These are phyloP conservation scores for Alternaria angustiovoidea DNA, from an alignment of 2,329 filamentous ascomycete genomes.

Conservation along the genomic window DNA sequence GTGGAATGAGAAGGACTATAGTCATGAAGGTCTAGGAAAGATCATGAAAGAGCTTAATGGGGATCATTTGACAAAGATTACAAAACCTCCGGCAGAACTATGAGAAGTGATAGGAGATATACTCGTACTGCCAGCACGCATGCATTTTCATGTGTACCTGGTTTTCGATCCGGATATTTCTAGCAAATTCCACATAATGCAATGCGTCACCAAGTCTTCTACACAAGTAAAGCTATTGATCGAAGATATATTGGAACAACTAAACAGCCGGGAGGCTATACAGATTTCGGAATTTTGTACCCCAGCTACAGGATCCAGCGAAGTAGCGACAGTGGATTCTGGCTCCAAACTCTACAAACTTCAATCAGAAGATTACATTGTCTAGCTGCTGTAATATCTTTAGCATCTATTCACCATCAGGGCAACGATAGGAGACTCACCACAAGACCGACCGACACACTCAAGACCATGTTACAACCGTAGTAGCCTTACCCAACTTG, in stretches of 20 bases:
- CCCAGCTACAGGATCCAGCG: background rate
- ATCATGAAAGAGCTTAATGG: conserved; percentile 61
- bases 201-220: background rate
- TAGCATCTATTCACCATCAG: background rate
- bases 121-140: background rate
- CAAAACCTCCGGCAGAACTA: conserved; percentile 45
- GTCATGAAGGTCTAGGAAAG: conserved; percentile 62
- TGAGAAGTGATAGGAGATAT: background rate
- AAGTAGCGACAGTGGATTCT: background rate
- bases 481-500: conserved; percentile 22
- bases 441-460: background rate
- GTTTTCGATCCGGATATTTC: background rate
- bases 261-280: background rate
- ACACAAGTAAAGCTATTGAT: background rate
- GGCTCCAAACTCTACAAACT: background rate
- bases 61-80: conserved; percentile 56
- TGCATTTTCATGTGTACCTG: too few species aligned
- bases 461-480: conserved; percentile 28
- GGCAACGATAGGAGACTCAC: too few species aligned
- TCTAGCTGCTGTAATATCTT: background rate
- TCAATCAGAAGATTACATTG: background rate
- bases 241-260: background rate
- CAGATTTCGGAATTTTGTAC: conserved; percentile 1
- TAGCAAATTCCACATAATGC: background rate
- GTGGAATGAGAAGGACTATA: conserved; percentile 67